A percentile compares a stretch with the other conserved stretches of the same genome.
Evolutionary conservation across 2,329 filamentous ascomycete genomes (phyloP).

Genomic region (Colletotrichum somersetense): DNA sequence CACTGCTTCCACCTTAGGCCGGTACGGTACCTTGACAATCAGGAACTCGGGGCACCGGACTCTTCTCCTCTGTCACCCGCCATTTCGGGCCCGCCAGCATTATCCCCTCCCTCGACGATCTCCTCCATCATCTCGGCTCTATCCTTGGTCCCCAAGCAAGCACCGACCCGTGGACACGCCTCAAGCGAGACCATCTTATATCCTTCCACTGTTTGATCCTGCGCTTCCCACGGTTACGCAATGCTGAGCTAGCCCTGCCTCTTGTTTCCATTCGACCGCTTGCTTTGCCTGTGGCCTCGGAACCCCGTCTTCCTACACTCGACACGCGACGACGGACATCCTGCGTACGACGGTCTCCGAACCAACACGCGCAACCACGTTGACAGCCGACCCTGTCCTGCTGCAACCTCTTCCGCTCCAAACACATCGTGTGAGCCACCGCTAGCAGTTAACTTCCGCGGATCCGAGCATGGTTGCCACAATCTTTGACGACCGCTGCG

Average conservation of each 20-base stretch:
- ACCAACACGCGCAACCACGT: neutral
- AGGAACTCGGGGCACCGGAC: neutral
- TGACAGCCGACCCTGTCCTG: slow-evolving; percentile 5
- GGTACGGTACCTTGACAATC: neutral
- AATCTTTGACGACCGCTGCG: slow-evolving; percentile 57
- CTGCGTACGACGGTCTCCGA: slow-evolving; percentile 6
- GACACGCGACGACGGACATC: slow-evolving; percentile 14
- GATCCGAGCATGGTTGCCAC: slow-evolving; percentile 27
- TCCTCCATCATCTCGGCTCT: slow-evolving; percentile 26
- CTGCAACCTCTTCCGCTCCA: neutral
- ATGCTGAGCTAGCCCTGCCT: slow-evolving; percentile 30
- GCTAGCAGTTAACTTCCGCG: neutral
- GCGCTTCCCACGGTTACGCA: slow-evolving; percentile 23
- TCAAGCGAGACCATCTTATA: slow-evolving; percentile 18
- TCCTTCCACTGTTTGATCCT: slow-evolving; percentile 2
- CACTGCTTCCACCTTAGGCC: neutral
- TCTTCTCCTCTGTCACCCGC: slow-evolving; percentile 2
- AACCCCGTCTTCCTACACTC: slow-evolving; percentile 23
- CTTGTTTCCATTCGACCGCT: slow-evolving; percentile 16
- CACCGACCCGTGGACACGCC: slow-evolving; percentile 20
- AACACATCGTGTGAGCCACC: neutral
- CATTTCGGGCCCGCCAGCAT: slow-evolving; percentile 4
- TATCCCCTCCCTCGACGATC: slow-evolving; percentile 12
- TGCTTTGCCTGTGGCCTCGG: slow-evolving; percentile 18
- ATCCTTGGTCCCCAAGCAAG: slow-evolving; percentile 21